Evolutionary conservation across 768 basidiomycete genomes (phyloP).

Genomic region (Panaeolus papilionaceus): DNA sequence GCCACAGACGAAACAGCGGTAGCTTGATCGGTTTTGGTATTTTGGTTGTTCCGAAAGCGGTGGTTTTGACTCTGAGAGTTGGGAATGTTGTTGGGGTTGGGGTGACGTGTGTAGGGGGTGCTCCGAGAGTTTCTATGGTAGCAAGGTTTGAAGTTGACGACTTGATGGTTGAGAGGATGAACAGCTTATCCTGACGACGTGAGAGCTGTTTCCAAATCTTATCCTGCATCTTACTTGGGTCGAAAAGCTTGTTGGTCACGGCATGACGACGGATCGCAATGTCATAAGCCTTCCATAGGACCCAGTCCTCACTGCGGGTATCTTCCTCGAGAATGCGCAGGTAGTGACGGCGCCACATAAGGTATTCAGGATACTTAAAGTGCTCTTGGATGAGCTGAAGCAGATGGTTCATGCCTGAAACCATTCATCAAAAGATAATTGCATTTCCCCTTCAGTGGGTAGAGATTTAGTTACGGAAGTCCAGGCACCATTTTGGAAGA

Average conservation of each 20-base stretch:
- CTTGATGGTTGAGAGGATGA: neutral
- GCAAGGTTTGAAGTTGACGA: neutral
- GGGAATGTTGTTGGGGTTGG: neutral
- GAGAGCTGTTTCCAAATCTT: neutral
- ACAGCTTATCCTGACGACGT: neutral
- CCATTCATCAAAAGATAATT: slow-evolving; percentile 18
- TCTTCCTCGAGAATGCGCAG: neutral
- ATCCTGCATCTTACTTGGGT: neutral
- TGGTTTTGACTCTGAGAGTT: neutral
- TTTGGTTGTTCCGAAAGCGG: neutral
- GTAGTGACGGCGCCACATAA: neutral
- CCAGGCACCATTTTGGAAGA: neutral
- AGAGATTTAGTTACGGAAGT: neutral
- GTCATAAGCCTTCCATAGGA: slow-evolving; percentile 11
- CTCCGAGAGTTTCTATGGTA: too few species aligned
- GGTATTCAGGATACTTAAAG: neutral
- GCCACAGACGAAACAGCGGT: neutral
- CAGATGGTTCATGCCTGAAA: neutral
- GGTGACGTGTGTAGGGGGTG: neutral
- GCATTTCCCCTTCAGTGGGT: neutral
- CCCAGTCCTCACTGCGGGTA: neutral
- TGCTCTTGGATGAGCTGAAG: neutral
- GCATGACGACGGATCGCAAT: slow-evolving; percentile 7
- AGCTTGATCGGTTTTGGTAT: neutral
- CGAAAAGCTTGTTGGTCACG: neutral